These are phyloP conservation scores for Enterocytospora artemiae DNA, from an alignment of 371 early-diverging fungal genomes.

Conservation along the genomic window DNA sequence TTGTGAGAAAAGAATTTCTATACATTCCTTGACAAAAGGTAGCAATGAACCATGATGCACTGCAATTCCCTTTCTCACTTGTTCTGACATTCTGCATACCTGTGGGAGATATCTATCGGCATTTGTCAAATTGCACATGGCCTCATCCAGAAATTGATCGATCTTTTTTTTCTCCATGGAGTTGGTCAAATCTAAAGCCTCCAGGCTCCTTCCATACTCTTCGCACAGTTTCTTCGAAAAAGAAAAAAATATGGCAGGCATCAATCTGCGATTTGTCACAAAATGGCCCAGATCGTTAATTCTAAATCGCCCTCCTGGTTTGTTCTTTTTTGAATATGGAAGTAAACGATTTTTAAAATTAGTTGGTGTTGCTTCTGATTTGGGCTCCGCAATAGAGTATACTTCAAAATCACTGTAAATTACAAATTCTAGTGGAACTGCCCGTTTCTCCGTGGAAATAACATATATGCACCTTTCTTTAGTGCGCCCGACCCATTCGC, in stretches of 20 bases:
- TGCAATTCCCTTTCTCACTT: slow-evolving; percentile 78
- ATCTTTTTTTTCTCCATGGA: slow-evolving; percentile 45
- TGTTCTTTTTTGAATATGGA: slow-evolving; percentile 37
- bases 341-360: slow-evolving; percentile 23
- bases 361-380: slow-evolving; percentile 3
- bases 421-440: slow-evolving; percentile 85
- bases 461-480: slow-evolving; percentile 88
- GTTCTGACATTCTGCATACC: slow-evolving; percentile 68
- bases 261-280: slow-evolving; percentile 34
- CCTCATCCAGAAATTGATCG: slow-evolving; percentile 35
- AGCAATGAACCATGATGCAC: slow-evolving; percentile 90
- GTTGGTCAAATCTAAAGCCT: slow-evolving; percentile 44
- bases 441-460: slow-evolving; percentile 82
- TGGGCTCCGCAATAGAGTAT: slow-evolving; percentile 29
- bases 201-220: slow-evolving; percentile 36
- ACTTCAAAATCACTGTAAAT: slow-evolving; percentile 61
- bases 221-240: slow-evolving; percentile 53
- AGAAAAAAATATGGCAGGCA: slow-evolving; percentile 54
- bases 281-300: slow-evolving; percentile 46
- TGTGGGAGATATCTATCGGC: slow-evolving; percentile 68
- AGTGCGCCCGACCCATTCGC: slow-evolving; percentile 96
- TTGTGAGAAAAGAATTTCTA: slow-evolving; percentile 83
- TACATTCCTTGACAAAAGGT: slow-evolving; percentile 87
- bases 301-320: slow-evolving; percentile 27
- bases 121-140: slow-evolving; percentile 40